Conservation (phyloP, 2,329 filamentous ascomycete species). For the Lomentospora prolificans region DNA sequence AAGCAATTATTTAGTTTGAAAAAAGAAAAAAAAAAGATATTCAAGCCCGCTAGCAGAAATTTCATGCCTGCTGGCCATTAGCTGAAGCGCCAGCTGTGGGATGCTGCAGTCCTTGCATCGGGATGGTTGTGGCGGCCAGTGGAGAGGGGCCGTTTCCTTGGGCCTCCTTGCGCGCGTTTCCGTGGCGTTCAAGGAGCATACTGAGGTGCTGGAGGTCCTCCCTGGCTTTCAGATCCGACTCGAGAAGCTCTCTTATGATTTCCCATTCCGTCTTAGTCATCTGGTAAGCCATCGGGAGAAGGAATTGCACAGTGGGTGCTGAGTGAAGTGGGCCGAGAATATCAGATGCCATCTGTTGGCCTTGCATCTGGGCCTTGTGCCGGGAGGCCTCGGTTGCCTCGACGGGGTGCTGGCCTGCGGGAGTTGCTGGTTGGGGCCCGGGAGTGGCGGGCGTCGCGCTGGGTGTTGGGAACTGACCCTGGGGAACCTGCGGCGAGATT, state of each 20-base stretch:
- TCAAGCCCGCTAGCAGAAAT: not conserved
- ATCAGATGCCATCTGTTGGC: conserved; percentile 48
- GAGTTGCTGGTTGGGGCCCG: not conserved
- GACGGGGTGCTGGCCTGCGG: not conserved
- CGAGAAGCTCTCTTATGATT: conserved; percentile 60
- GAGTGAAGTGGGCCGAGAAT: conserved; percentile 54
- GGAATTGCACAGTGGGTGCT: conserved; percentile 57
- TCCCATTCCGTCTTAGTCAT: conserved; percentile 66
- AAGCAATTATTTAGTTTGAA: not conserved
- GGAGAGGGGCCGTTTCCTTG: not conserved
- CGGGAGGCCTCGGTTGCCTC: not conserved
- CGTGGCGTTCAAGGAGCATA: conserved; percentile 37
- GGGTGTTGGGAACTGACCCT: conserved; percentile 17
- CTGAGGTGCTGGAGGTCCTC: conserved; percentile 51
- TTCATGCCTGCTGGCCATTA: not conserved
- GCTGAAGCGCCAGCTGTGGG: not conserved
- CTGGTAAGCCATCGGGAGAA: conserved; percentile 57
- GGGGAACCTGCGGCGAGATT: conserved; percentile 17
- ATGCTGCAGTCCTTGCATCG: not conserved
- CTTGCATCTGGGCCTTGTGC: conserved; percentile 34
- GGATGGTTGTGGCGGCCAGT: not conserved
- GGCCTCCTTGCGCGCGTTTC: not conserved
- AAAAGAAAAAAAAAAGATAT: not conserved
- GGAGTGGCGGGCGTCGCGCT: not conserved
- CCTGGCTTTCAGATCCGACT: conserved; percentile 53